Percentiles rank a stretch among this genome's conserved stretches.
Evolutionary conservation across 768 basidiomycete genomes (phyloP).

Genomic region (Cystofilobasidium macerans): DNA sequence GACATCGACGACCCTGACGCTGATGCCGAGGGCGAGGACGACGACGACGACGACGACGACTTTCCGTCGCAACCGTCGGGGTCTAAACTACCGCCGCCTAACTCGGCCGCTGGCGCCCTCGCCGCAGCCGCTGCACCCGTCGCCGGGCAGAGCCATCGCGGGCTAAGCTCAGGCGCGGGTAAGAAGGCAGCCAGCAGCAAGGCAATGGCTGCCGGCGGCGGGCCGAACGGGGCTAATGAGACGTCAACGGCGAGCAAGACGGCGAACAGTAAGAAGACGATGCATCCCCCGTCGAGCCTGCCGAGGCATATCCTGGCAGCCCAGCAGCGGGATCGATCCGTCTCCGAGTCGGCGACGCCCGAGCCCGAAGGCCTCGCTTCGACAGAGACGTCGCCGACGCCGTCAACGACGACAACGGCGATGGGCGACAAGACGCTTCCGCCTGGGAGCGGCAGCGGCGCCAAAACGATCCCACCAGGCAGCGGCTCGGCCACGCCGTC

Average conservation of each 20-base stretch:
- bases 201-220: background rate
- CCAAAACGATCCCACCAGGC: background rate
- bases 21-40: conserved; percentile 43
- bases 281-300: conserved; percentile 11
- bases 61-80: conserved; percentile 44
- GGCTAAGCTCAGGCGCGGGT: conserved; percentile 1
- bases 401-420: background rate
- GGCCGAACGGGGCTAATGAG: no score
- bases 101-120: background rate
- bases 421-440: background rate
- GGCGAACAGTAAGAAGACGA: conserved; percentile 2
- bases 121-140: background rate
- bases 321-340: conserved; percentile 4
- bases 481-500: background rate
- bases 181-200: conserved; percentile 9
- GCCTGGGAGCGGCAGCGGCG: background rate
- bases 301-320: conserved; percentile 4
- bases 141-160: background rate
- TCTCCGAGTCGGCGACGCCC: conserved; percentile 12
- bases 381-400: background rate
- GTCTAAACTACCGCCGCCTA: background rate
- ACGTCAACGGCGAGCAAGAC: conserved; percentile 1
- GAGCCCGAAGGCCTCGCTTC: conserved; percentile 5
- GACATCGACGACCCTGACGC: conserved; percentile 21
- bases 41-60: conserved; percentile 50